A percentile compares a stretch with the other conserved stretches of the same genome.
phyloP scores from a whole-genome alignment of 306 rosid species.

The Psophocarpus tetragonolobus region DNA sequence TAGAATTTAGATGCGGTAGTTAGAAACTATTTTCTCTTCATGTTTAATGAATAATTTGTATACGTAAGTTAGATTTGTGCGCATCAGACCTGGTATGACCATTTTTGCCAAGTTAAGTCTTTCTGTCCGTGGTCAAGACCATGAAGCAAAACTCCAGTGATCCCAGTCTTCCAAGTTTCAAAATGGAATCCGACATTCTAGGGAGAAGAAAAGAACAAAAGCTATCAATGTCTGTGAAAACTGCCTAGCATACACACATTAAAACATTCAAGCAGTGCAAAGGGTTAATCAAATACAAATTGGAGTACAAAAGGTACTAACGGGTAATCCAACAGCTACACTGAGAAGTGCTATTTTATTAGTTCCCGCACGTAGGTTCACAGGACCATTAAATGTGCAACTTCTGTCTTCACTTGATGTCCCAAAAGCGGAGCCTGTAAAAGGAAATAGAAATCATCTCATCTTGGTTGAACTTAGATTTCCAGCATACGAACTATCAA shows the following conservation, averaged over 20 bases:
- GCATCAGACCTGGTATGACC: slow-evolving; percentile 83
- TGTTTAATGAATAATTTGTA: neutral
- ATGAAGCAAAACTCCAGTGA: slow-evolving; percentile 65
- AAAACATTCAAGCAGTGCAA: neutral
- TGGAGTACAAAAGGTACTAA: slow-evolving; percentile 42
- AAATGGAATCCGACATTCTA: slow-evolving; percentile 84
- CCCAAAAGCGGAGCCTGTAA: slow-evolving; percentile 86
- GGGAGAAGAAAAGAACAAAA: neutral
- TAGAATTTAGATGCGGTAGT: slow-evolving; percentile 1
- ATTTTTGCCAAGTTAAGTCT: slow-evolving; percentile 71
- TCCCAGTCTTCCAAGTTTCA: slow-evolving; percentile 81
- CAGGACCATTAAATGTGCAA: slow-evolving; percentile 68
- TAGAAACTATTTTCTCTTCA: neutral
- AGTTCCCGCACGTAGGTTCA: slow-evolving; percentile 68
- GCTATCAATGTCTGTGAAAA: neutral
- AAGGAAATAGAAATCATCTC: slow-evolving; percentile 13
- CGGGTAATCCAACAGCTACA: slow-evolving; percentile 90
- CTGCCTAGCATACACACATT: neutral
- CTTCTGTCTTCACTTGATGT: slow-evolving; percentile 64
- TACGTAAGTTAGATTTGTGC: neutral
- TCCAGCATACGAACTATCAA: neutral
- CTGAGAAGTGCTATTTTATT: slow-evolving; percentile 88
- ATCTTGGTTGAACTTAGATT: slow-evolving; percentile 26
- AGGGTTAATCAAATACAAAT: neutral
- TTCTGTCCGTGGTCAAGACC: slow-evolving; percentile 75